phyloP scores from a whole-genome alignment of 1,284 basidiomycete species.

The Clitocybe nebularis region DNA sequence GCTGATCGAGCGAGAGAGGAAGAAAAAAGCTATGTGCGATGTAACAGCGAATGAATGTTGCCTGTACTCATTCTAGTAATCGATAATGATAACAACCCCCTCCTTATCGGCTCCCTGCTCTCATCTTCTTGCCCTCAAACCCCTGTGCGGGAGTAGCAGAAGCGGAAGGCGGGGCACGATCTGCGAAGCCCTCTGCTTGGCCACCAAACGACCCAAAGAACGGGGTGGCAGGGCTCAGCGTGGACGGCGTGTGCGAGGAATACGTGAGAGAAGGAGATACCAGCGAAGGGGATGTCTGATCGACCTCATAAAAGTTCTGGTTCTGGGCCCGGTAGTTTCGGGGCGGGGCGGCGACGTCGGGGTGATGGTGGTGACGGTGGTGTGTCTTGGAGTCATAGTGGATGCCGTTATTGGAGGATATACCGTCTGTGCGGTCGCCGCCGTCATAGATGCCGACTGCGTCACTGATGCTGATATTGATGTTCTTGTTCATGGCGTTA shows the following conservation, averaged over 20 bases:
- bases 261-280: slow-evolving; percentile 61
- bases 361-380: slow-evolving; percentile 7
- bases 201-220: slow-evolving; percentile 45
- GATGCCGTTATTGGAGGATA: slow-evolving; percentile 7
- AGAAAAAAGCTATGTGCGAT: too few relatives aligned
- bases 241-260: slow-evolving; percentile 53
- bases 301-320: slow-evolving; percentile 1
- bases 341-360: slow-evolving; percentile 1
- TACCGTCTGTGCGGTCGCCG: slow-evolving; percentile 2
- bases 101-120: slow-evolving; percentile 11
- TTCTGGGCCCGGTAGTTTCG: slow-evolving; percentile 10
- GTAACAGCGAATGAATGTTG: too few relatives aligned
- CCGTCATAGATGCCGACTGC: slow-evolving; percentile 13
- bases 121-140: slow-evolving; percentile 10
- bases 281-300: slow-evolving; percentile 31
- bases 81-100: too few relatives aligned
- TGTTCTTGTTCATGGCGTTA: slow-evolving; percentile 13
- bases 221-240: slow-evolving; percentile 59
- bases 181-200: background rate
- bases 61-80: too few relatives aligned
- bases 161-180: slow-evolving; percentile 1
- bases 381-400: slow-evolving; percentile 9
- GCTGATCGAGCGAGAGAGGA: too few relatives aligned
- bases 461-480: slow-evolving; percentile 9
- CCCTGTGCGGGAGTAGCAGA: slow-evolving; percentile 1